Percentiles rank a stretch among this genome's conserved stretches.
These are phyloP conservation scores for Arctium lappa DNA, from an alignment of 129 eudicot genomes.

Conservation along the genomic window DNA sequence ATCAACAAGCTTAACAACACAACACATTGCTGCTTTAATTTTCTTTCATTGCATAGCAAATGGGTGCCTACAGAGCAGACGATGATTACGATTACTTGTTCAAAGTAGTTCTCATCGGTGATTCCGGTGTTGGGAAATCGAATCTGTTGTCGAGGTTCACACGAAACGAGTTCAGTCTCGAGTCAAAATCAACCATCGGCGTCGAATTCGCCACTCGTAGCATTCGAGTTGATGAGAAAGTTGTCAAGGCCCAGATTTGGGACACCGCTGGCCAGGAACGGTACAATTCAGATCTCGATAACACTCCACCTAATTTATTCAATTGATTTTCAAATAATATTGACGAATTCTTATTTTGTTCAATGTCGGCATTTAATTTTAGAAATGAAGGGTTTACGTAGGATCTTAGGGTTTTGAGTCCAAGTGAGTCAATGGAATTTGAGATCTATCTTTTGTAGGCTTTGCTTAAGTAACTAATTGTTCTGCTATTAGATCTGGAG, in stretches of 20 bases:
- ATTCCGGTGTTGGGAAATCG: constrained; percentile 47
- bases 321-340: not conserved
- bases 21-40: constrained; percentile 1
- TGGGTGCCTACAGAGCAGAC: constrained; percentile 60
- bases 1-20: not conserved
- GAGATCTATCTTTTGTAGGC: constrained; percentile 1
- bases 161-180: constrained; percentile 45
- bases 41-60: not conserved
- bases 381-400: not conserved
- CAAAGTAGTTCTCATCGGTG: constrained; percentile 46
- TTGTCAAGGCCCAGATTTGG: constrained; percentile 78
- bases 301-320: not conserved
- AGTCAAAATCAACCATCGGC: constrained; percentile 47
- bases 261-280: constrained; percentile 69
- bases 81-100: constrained; percentile 53
- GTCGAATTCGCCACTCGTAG: constrained; percentile 47
- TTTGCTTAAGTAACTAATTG: not conserved
- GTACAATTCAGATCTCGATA: constrained; percentile 22
- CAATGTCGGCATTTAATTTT: not conserved
- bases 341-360: not conserved
- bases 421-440: not conserved
- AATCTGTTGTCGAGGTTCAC: constrained; percentile 41
- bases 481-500: constrained; percentile 6
- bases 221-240: constrained; percentile 45
- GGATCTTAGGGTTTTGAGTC: not conserved